These are phyloP conservation scores for Pseudocercospora macadamiae DNA, from an alignment of 2,329 filamentous ascomycete species.

Conservation along the genomic window DNA sequence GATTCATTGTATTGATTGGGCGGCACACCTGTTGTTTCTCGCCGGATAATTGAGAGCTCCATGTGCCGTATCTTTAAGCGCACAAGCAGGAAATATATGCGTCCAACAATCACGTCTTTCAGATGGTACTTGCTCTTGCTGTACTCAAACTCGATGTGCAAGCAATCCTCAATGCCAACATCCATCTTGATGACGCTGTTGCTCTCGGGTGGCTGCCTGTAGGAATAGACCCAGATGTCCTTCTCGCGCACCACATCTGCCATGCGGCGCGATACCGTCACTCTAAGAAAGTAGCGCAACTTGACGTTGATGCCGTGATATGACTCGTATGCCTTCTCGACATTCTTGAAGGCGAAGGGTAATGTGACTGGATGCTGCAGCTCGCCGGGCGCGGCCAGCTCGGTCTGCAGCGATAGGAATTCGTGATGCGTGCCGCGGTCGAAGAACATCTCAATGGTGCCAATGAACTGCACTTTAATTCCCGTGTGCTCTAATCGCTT, in stretches of 20 bases:
- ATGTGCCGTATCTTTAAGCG: conserved; percentile 99
- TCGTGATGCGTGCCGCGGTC: conserved; percentile 99
- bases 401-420: conserved; percentile 95
- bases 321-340: conserved; percentile 99
- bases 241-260: conserved; percentile 98
- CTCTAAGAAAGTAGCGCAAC: conserved; percentile 95
- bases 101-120: conserved; percentile 97
- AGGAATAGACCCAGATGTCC: conserved; percentile 99
- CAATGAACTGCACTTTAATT: conserved; percentile 99
- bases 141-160: conserved; percentile 99
- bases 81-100: conserved; percentile 97
- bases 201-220: conserved; percentile 95
- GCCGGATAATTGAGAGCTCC: conserved; percentile 95
- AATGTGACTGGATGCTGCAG: conserved; percentile 98
- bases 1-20: conserved; percentile 99
- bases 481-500: conserved; percentile 97
- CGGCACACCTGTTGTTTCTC: conserved; percentile 93
- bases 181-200: conserved; percentile 99
- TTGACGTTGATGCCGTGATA: conserved; percentile 99
- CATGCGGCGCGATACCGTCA: conserved; percentile 96
- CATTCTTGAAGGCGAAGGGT: conserved; percentile 99
- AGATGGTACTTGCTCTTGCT: conserved; percentile 99
- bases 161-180: conserved; percentile 97
- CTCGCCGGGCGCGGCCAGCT: conserved; percentile 94
- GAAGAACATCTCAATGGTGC: conserved; percentile 99